Percentiles rank a stretch among this genome's conserved stretches.
These are phyloP conservation scores for Pseudogymnoascus sp. DNA, from an alignment of 2,329 filamentous ascomycete species.

Conservation along the genomic window DNA sequence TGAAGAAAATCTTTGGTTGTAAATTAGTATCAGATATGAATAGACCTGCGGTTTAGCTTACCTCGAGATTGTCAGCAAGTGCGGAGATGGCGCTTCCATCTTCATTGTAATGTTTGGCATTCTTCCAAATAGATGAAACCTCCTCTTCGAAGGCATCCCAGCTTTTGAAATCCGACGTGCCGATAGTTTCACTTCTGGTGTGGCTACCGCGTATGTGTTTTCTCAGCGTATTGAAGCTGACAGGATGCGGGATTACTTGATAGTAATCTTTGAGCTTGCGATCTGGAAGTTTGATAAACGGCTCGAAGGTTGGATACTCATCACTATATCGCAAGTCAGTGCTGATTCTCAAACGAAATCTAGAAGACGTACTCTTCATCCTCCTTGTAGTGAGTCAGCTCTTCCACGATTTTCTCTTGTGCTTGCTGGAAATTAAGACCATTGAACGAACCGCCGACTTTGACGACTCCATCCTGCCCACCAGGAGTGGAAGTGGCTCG, in stretches of 20 bases:
- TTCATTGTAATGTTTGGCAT: constrained; percentile 85
- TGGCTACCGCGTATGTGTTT: constrained; percentile 64
- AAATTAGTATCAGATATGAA: constrained; percentile 15
- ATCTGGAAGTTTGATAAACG: constrained; percentile 73
- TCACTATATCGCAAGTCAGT: constrained; percentile 39
- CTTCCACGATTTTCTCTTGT: constrained; percentile 76
- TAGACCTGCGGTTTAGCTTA: constrained; percentile 33
- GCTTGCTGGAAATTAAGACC: constrained; percentile 76
- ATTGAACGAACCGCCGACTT: constrained; percentile 54
- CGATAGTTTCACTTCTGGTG: constrained; percentile 39
- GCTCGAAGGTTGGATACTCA: constrained; percentile 62
- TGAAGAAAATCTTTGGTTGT: constrained; percentile 56
- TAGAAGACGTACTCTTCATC: constrained; percentile 53
- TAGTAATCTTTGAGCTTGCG: constrained; percentile 80
- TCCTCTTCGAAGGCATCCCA: constrained; percentile 80
- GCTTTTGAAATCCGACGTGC: constrained; percentile 63
- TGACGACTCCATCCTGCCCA: constrained; percentile 39
- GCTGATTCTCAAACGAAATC: neutral
- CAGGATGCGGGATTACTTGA: constrained; percentile 70
- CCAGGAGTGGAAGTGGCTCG: constrained; percentile 33
- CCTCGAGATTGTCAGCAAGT: constrained; percentile 73
- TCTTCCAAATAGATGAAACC: constrained; percentile 75
- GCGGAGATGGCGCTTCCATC: constrained; percentile 80
- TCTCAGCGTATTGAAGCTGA: constrained; percentile 71
- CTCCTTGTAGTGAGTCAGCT: constrained; percentile 58